Conservation (phyloP, 2,329 filamentous ascomycete species). For the Colletotrichum sp. region DNA sequence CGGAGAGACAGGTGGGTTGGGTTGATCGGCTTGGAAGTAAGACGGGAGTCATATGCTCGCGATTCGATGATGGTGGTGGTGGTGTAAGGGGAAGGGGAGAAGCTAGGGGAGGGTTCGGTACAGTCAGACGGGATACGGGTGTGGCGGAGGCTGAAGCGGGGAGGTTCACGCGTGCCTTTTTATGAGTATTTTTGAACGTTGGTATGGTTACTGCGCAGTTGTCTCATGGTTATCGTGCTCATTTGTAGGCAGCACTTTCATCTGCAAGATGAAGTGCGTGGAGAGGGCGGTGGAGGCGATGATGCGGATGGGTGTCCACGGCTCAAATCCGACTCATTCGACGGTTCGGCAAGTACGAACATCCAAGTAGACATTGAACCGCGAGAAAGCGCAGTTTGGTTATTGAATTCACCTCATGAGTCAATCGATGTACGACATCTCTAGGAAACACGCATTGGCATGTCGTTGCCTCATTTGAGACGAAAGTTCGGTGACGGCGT, state of each 20-base stretch:
- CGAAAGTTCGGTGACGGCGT: background rate
- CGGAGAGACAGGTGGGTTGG: background rate
- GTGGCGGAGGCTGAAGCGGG: background rate
- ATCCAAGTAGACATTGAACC: background rate
- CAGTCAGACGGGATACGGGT: constrained; percentile 2
- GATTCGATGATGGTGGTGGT: background rate
- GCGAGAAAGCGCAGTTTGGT: background rate
- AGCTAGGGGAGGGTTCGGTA: background rate
- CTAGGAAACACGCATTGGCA: background rate
- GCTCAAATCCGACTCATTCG: background rate
- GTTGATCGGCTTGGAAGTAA: background rate
- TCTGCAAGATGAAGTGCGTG: background rate
- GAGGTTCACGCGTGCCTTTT: background rate
- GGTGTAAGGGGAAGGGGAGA: background rate
- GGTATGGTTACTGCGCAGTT: background rate
- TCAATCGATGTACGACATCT: background rate
- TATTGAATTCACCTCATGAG: background rate
- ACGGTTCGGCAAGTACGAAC: background rate
- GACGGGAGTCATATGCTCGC: background rate
- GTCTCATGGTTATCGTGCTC: background rate
- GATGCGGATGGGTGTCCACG: background rate
- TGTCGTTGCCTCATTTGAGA: background rate
- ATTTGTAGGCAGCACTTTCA: background rate
- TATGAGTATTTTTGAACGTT: background rate
- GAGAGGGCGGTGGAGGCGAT: background rate